Conservation (phyloP, 2,329 filamentous ascomycete species). For the Gnomoniopsis sp. region DNA sequence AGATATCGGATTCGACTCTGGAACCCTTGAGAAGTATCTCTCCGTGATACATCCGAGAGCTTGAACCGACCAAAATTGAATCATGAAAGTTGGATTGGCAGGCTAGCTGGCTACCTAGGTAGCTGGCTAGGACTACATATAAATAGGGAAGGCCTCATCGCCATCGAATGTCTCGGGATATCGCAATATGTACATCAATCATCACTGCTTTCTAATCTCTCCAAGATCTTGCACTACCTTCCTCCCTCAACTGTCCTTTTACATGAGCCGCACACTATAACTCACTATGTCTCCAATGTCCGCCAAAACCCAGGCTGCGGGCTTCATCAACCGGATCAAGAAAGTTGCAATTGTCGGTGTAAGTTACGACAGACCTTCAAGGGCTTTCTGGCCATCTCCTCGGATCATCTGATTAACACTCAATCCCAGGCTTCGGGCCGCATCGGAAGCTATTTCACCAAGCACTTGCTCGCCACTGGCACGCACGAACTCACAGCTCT, state of each 20-base stretch:
- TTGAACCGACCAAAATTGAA: no score
- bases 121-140: background rate
- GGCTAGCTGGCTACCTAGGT: no score
- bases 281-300: conserved; percentile 13
- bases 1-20: no score
- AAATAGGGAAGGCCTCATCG: background rate
- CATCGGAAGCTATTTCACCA: conserved; percentile 35
- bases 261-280: background rate
- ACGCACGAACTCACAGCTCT: conserved; percentile 51
- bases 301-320: conserved; percentile 21
- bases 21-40: no score
- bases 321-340: conserved; percentile 35
- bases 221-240: background rate
- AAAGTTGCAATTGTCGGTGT: conserved; percentile 46
- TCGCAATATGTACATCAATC: background rate
- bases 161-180: background rate
- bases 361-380: conserved; percentile 24
- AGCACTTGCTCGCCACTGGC: conserved; percentile 41
- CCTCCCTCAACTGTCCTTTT: background rate
- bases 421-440: conserved; percentile 38
- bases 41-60: no score
- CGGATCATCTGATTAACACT: background rate
- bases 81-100: background rate
- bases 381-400: background rate
- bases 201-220: background rate